phyloP scores from a whole-genome alignment of 805 yeast species.

The Nakazawaea wyomingensis region DNA sequence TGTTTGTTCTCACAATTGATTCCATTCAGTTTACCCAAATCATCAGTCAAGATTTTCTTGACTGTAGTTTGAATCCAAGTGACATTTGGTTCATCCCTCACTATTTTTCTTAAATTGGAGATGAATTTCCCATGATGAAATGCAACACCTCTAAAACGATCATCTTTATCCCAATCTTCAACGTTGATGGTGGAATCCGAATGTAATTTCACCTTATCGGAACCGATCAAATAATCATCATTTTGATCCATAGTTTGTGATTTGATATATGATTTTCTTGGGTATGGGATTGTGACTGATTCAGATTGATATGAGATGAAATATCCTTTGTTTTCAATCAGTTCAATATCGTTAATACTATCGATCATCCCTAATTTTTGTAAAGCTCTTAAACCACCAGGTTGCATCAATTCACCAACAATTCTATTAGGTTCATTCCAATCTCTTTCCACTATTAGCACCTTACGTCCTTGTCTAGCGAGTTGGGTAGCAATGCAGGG shows the following conservation, averaged over 20 bases:
- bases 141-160: conserved; percentile 67
- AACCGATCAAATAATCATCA: conserved; percentile 35
- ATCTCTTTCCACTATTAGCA: conserved; percentile 77
- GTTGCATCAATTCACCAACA: conserved; percentile 96
- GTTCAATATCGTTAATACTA: conserved; percentile 70
- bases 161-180: conserved; percentile 53
- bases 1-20: conserved; percentile 48
- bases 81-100: conserved; percentile 64
- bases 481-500: conserved; percentile 87
- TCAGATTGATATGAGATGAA: conserved; percentile 63
- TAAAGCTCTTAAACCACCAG: conserved; percentile 88
- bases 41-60: conserved; percentile 54
- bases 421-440: conserved; percentile 92
- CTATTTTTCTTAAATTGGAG: conserved; percentile 67
- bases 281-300: conserved; percentile 61
- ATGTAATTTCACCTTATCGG: conserved; percentile 23
- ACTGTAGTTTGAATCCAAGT: conserved; percentile 81
- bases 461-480: conserved; percentile 86
- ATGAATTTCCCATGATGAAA: conserved; percentile 93
- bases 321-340: conserved; percentile 76
- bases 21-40: conserved; percentile 57
- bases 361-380: conserved; percentile 76
- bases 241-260: conserved; percentile 38
- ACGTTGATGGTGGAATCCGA: conserved; percentile 43
- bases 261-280: conserved; percentile 55